A percentile compares a stretch with the other conserved stretches of the same genome.
Evolutionary conservation across 495 filamentous ascomycete genomes (phyloP).

Genomic region (Podospora didyma): DNA sequence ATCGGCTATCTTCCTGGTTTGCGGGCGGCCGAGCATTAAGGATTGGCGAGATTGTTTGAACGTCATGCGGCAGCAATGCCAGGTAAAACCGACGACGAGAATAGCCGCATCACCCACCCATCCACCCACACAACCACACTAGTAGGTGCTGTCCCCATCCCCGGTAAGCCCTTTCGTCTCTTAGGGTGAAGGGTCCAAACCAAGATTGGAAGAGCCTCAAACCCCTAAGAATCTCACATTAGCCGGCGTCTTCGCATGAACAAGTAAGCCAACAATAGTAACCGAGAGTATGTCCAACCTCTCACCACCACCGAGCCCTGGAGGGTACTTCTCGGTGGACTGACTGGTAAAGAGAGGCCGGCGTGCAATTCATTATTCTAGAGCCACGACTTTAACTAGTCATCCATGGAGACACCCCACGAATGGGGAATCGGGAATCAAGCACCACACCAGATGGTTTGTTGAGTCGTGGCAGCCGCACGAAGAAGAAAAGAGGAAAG

Average conservation of each 20-base stretch:
- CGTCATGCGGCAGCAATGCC: slow-evolving; percentile 10
- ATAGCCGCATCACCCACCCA: slow-evolving; percentile 11
- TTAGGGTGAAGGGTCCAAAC: background rate
- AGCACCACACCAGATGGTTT: slow-evolving; percentile 47
- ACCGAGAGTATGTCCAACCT: slow-evolving; percentile 39
- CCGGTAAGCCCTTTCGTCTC: slow-evolving; percentile 8
- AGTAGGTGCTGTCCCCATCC: slow-evolving; percentile 1
- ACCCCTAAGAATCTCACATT: background rate
- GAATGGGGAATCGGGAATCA: slow-evolving; percentile 28
- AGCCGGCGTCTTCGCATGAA: slow-evolving; percentile 9
- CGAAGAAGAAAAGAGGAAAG: slow-evolving; percentile 26
- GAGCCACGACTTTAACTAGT: slow-evolving; percentile 45
- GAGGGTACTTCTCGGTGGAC: slow-evolving; percentile 36
- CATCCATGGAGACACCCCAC: slow-evolving; percentile 32
- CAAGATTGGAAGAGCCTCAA: slow-evolving; percentile 3
- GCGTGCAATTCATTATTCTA: slow-evolving; percentile 48
- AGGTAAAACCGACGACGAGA: slow-evolving; percentile 9
- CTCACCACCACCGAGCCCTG: slow-evolving; percentile 40
- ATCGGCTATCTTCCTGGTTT: slow-evolving; percentile 14
- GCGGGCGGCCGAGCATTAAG: background rate
- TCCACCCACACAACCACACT: background rate
- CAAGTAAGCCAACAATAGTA: slow-evolving; percentile 2
- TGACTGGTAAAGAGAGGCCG: slow-evolving; percentile 32
- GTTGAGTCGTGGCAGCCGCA: slow-evolving; percentile 37
- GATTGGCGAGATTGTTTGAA: slow-evolving; percentile 13